A percentile compares a stretch with the other conserved stretches of the same genome.
phyloP scores from a whole-genome alignment of 2,329 filamentous ascomycete species.

The Pseudopithomyces maydicus region DNA sequence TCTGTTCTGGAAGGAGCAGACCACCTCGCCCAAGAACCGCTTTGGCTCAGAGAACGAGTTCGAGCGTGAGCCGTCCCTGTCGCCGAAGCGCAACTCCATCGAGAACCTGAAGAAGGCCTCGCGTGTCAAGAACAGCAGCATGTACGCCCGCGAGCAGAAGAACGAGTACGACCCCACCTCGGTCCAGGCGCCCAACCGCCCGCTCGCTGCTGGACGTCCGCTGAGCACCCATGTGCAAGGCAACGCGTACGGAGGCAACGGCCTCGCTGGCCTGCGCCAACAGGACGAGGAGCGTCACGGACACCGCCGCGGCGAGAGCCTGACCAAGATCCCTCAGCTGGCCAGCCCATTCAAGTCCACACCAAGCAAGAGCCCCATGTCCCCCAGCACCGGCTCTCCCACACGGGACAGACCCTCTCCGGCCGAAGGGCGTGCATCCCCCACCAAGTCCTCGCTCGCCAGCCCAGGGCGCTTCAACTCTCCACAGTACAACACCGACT shows the following conservation, averaged over 20 bases:
- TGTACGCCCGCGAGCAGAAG: slow-evolving; percentile 90
- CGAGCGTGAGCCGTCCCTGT: slow-evolving; percentile 67
- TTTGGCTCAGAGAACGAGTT: slow-evolving; percentile 70
- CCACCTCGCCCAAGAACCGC: slow-evolving; percentile 64
- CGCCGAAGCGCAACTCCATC: slow-evolving; percentile 83
- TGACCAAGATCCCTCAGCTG: slow-evolving; percentile 63
- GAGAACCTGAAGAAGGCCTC: slow-evolving; percentile 95
- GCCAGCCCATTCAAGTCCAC: slow-evolving; percentile 59
- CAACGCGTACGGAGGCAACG: slow-evolving; percentile 69
- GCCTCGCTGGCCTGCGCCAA: slow-evolving; percentile 53
- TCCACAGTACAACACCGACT: slow-evolving; percentile 41
- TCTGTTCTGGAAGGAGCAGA: slow-evolving; percentile 84
- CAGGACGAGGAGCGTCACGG: slow-evolving; percentile 31
- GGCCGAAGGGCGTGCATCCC: slow-evolving; percentile 64
- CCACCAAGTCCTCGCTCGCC: slow-evolving; percentile 87
- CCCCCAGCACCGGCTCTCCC: slow-evolving; percentile 18
- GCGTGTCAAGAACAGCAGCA: slow-evolving; percentile 96
- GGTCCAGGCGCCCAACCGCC: slow-evolving; percentile 78
- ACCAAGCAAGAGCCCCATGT: slow-evolving; percentile 64
- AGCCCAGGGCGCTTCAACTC: slow-evolving; percentile 63
- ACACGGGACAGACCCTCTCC: slow-evolving; percentile 31
- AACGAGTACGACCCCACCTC: slow-evolving; percentile 87
- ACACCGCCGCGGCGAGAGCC: slow-evolving; percentile 60
- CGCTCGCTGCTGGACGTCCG: slow-evolving; percentile 68
- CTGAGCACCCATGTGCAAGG: slow-evolving; percentile 67